Base-by-base conservation (phyloP, 345 rosid species). In the Lenwebbia sp. region DNA sequence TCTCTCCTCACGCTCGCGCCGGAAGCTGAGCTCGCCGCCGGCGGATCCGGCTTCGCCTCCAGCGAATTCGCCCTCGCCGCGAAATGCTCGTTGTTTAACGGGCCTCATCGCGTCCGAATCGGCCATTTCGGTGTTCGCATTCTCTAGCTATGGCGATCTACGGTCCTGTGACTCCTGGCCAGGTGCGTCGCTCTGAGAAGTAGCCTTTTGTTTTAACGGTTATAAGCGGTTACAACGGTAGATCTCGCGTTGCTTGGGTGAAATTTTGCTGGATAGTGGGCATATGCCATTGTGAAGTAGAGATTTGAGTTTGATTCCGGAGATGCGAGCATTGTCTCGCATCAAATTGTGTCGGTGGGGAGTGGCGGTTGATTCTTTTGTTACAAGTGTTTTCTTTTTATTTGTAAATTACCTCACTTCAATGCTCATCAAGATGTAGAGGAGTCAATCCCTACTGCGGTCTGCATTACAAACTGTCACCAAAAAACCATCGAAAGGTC, bases 121-220 rank as follows among this genome's bases (percentile, higher is more conserved):
- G 22, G 54, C 49, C 50, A 14, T 28, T 33, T 52, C 33, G 85
- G 82, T 37, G 33, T 51, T 81, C 40, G 41, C 52, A 40, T 33
- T 82, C 84, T 3, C 62, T 41, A 70, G 54, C 49, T 37, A 94
- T 93, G 96, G 76, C 86, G 91, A 89, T 92, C 86, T 62, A 84
- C 85, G 88, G 91, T 88, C 93, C 95, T 60, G 82, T 95, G 65
- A 92, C 96, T 83, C 95, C 98, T 75, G 95, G 95, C 82, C 99
- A 95, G 92, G 99, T 95, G 83, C 87, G 90, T 90, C 82, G 13
- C 47, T 41, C 44, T 57, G 78, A 40, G 78, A 37, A 33, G 23
- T 33, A 33, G 78, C 78, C 54, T 83, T 65, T 82, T 44, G 70
- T 17, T 54, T 12, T 52, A 19, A 37, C 41, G 15, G 37, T 44